Percentiles rank a stretch among this genome's conserved stretches.
These are phyloP conservation scores for Trematosphaeria pertusa DNA, from an alignment of 2,329 filamentous ascomycete species.

Conservation along the genomic window DNA sequence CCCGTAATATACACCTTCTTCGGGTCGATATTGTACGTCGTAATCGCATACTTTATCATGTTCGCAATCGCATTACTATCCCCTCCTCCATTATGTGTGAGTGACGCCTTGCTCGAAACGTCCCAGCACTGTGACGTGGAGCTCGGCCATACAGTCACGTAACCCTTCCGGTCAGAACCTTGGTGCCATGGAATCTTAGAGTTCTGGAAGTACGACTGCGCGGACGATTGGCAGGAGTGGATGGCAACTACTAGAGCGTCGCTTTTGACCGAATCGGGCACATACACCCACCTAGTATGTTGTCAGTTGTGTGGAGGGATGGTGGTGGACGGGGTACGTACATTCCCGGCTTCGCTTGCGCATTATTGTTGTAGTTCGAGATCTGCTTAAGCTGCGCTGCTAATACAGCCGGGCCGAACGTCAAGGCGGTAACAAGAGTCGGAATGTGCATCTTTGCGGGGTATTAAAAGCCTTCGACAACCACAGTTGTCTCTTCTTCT, in stretches of 20 bases:
- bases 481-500: background rate
- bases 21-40: slow-evolving; percentile 60
- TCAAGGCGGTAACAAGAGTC: slow-evolving; percentile 18
- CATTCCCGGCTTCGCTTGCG: slow-evolving; percentile 37
- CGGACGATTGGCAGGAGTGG: slow-evolving; percentile 39
- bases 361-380: slow-evolving; percentile 32
- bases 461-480: background rate
- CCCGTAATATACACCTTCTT: slow-evolving; percentile 63
- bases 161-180: slow-evolving; percentile 39
- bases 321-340: slow-evolving; percentile 11
- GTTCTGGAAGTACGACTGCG: slow-evolving; percentile 38
- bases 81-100: slow-evolving; percentile 64
- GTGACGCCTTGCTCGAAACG: slow-evolving; percentile 60
- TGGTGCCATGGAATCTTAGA: slow-evolving; percentile 39
- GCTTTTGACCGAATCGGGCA: slow-evolving; percentile 32
- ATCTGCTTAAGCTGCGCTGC: slow-evolving; percentile 38
- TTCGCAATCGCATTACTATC: slow-evolving; percentile 64
- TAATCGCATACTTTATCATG: slow-evolving; percentile 65
- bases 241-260: slow-evolving; percentile 40
- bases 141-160: slow-evolving; percentile 39
- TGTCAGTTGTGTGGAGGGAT: slow-evolving; percentile 6
- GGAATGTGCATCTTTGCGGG: slow-evolving; percentile 20
- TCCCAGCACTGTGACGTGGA: slow-evolving; percentile 62
- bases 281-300: slow-evolving; percentile 35
- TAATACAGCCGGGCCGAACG: slow-evolving; percentile 17